Conservation (phyloP, 371 early-diverging fungal species). For the Mucor irregularis region DNA sequence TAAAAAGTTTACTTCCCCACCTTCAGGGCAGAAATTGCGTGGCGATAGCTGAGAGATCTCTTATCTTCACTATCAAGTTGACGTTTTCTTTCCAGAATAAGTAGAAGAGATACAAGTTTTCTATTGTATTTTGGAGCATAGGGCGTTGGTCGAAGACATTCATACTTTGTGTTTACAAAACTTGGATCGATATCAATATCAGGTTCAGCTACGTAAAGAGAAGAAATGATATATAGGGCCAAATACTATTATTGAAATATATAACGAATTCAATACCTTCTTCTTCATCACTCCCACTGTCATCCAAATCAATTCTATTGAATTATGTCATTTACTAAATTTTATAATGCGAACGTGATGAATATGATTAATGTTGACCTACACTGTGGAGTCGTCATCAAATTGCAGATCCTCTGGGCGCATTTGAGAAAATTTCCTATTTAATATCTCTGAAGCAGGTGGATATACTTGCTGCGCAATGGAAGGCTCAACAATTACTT, state of each 20-base stretch:
- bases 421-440: slow-evolving; percentile 3
- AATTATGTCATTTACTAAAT: background rate
- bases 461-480: background rate
- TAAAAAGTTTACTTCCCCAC: slow-evolving; percentile 10
- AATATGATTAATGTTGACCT: background rate
- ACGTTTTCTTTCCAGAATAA: slow-evolving; percentile 40
- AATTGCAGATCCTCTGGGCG: slow-evolving; percentile 7
- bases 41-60: slow-evolving; percentile 47
- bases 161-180: slow-evolving; percentile 43
- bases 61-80: slow-evolving; percentile 35
- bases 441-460: slow-evolving; percentile 9
- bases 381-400: background rate
- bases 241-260: background rate
- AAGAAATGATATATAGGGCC: background rate
- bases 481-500: slow-evolving; percentile 5
- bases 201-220: background rate
- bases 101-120: slow-evolving; percentile 35
- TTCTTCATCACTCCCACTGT: background rate
- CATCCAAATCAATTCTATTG: background rate
- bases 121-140: slow-evolving; percentile 34
- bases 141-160: slow-evolving; percentile 50
- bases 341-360: background rate
- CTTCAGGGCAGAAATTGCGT: slow-evolving; percentile 53
- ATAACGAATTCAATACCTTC: background rate
- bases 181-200: slow-evolving; percentile 27